Evolutionary conservation across 805 yeast species (phyloP).

Genomic region (Tetrapisispora phaffii): DNA sequence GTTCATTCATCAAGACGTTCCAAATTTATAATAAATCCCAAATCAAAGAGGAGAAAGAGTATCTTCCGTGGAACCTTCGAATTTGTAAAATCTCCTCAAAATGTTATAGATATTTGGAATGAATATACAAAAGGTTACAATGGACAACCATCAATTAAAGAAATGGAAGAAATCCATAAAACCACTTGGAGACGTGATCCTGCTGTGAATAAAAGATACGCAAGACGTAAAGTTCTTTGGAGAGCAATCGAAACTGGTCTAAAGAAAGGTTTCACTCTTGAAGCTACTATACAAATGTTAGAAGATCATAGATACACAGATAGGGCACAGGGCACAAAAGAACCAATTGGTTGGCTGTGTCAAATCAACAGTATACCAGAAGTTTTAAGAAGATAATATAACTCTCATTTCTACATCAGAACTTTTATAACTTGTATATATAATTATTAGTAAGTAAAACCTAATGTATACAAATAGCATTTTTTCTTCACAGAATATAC

Average conservation of each 20-base stretch:
- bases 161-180: slow-evolving; percentile 39
- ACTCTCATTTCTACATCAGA: not conserved
- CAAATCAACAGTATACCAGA: slow-evolving; percentile 31
- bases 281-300: slow-evolving; percentile 35
- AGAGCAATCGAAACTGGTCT: slow-evolving; percentile 45
- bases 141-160: slow-evolving; percentile 42
- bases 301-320: slow-evolving; percentile 38
- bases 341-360: slow-evolving; percentile 38
- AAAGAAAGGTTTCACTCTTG: slow-evolving; percentile 35
- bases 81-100: slow-evolving; percentile 34
- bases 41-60: slow-evolving; percentile 15
- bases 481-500: no score
- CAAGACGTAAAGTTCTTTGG: slow-evolving; percentile 44
- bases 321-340: slow-evolving; percentile 34
- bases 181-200: slow-evolving; percentile 48
- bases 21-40: not conserved
- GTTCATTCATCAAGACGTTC: not conserved
- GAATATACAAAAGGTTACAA: slow-evolving; percentile 44
- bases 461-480: not conserved
- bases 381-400: slow-evolving; percentile 7
- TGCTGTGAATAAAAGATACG: slow-evolving; percentile 44
- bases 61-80: slow-evolving; percentile 27
- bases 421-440: not conserved
- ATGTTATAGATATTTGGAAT: slow-evolving; percentile 45
- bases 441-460: not conserved